Percentiles rank a stretch among this genome's conserved stretches.
Evolutionary conservation across 768 basidiomycete genomes (phyloP).

Genomic region (Phylloporus scabripes): DNA sequence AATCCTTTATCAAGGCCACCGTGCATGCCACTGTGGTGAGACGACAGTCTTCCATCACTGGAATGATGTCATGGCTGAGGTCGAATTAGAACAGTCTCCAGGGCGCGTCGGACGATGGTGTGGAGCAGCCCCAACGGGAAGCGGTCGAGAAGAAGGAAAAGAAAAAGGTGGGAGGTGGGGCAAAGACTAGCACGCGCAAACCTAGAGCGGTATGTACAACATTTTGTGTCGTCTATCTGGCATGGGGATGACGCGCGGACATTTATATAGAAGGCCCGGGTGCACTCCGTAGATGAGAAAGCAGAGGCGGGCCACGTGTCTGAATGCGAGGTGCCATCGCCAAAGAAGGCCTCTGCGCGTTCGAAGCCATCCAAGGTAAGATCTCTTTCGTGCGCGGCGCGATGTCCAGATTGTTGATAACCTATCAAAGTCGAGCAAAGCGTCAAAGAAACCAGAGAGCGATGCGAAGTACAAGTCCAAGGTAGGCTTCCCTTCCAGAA

Average conservation of each 20-base stretch:
- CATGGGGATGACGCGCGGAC: not conserved
- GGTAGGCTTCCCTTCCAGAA: constrained; percentile 5
- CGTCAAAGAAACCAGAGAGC: constrained; percentile 17
- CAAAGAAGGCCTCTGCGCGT: constrained; percentile 11
- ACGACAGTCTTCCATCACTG: not conserved
- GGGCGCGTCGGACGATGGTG: constrained; percentile 3
- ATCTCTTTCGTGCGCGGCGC: not conserved
- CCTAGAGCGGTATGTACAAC: constrained; percentile 10
- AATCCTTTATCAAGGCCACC: constrained; percentile 37
- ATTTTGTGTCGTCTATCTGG: not conserved
- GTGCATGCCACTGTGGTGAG: constrained; percentile 16
- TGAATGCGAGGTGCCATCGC: not conserved
- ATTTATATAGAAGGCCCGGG: not conserved
- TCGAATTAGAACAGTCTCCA: constrained; percentile 7
- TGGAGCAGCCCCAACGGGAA: not conserved
- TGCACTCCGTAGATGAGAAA: not conserved
- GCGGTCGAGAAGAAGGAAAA: constrained; percentile 12
- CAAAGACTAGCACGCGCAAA: constrained; percentile 7
- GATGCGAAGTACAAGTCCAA: constrained; percentile 24
- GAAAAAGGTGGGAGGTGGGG: constrained; percentile 1
- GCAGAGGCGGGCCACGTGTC: constrained; percentile 3
- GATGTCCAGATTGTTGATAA: constrained; percentile 2
- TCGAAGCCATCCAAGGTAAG: constrained; percentile 11
- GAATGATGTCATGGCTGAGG: not conserved
- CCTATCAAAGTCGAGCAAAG: constrained; percentile 7